A percentile compares a stretch with the other conserved stretches of the same genome.
These are phyloP conservation scores for Corchorus olitorius DNA, from an alignment of 345 rosid genomes.

Conservation along the genomic window DNA sequence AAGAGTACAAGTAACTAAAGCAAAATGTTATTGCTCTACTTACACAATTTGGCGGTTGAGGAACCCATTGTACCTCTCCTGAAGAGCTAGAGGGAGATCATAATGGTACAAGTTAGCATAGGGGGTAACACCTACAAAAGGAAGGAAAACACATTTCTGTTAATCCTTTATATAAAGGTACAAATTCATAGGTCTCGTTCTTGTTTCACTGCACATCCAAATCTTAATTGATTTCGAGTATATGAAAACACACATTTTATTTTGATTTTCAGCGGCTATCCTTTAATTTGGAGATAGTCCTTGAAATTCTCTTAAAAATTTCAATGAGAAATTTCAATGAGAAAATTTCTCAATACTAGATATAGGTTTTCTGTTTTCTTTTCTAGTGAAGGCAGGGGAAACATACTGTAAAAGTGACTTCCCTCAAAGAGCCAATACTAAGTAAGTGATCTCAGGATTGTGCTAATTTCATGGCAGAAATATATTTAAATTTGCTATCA, in stretches of 20 bases:
- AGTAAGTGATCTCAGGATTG: background rate
- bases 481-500: background rate
- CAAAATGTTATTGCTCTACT: slow-evolving; percentile 36
- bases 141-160: background rate
- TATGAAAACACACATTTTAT: background rate
- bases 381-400: background rate
- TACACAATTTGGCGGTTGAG: slow-evolving; percentile 14
- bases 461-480: background rate
- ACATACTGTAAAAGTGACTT: background rate
- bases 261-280: too few relatives aligned
- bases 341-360: background rate
- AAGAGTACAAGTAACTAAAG: background rate
- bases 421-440: background rate
- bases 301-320: too few relatives aligned
- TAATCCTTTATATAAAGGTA: too few relatives aligned
- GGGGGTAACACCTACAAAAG: slow-evolving; percentile 20
- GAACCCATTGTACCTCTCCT: slow-evolving; percentile 7
- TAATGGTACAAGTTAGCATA: slow-evolving; percentile 16
- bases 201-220: background rate
- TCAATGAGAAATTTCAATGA: too few relatives aligned
- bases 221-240: background rate
- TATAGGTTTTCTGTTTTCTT: background rate
- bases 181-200: background rate
- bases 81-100: slow-evolving; percentile 23
- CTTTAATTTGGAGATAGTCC: too few relatives aligned